Conservation (phyloP, 1,284 basidiomycete genomes). For the Pseudozyma hubeiensis region DNA sequence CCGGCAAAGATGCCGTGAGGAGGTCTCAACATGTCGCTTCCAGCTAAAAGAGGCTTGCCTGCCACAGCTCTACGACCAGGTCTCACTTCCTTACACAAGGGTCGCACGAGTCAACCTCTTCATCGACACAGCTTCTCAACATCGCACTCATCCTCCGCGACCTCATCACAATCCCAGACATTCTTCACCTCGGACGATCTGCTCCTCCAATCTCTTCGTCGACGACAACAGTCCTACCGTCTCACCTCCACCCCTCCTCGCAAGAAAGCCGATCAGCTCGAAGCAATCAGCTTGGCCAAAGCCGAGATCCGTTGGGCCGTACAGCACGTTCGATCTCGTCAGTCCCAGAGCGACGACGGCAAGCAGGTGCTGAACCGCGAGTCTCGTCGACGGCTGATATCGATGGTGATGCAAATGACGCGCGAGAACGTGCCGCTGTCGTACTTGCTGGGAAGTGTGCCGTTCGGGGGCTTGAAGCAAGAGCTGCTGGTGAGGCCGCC, state of each 20-base stretch:
- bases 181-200: slow-evolving; percentile 29
- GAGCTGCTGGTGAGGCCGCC: slow-evolving; percentile 37
- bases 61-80: not conserved
- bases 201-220: slow-evolving; percentile 18
- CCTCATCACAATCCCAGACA: not conserved
- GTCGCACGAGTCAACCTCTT: not conserved
- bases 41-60: not conserved
- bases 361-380: slow-evolving; percentile 1
- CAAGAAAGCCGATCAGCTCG: slow-evolving; percentile 24
- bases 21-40: not conserved
- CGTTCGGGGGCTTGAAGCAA: slow-evolving; percentile 26
- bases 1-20: no score
- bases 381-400: slow-evolving; percentile 21
- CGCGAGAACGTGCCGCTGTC: slow-evolving; percentile 23
- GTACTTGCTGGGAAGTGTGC: slow-evolving; percentile 37
- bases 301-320: slow-evolving; percentile 36
- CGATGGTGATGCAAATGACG: slow-evolving; percentile 27
- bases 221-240: slow-evolving; percentile 33
- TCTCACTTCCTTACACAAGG: no score
- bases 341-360: not conserved
- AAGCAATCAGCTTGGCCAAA: slow-evolving; percentile 27
- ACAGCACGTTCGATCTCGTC: slow-evolving; percentile 29
- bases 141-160: not conserved
- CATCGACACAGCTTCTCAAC: not conserved
- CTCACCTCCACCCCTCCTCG: slow-evolving; percentile 4